Evolutionary conservation across 1,284 basidiomycete species (phyloP), one percentile per base, ranked within the genome.

Genomic region (Irpex lacteus): DNA sequence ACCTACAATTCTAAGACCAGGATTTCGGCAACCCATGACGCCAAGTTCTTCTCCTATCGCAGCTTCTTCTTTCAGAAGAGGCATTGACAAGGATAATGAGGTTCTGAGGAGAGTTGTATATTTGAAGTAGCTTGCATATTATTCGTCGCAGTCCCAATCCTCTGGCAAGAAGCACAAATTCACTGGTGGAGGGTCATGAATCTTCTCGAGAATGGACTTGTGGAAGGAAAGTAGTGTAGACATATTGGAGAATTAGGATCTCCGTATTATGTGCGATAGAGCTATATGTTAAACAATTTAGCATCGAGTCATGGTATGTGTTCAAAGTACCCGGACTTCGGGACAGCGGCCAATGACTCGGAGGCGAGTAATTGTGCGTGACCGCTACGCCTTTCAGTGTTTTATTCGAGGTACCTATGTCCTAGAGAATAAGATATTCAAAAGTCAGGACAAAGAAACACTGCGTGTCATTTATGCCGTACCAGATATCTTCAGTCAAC

Each of bases 11-110:
- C 95, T 83, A 64, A 99, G 79, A 0, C 95, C 95, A 0, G 95
- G 95, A 69, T 88, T 90, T 65, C 92, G 81, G 66, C 94, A 95
- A 1, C 96, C 96, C 85, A 98, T 91, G 21, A 96, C 89, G 0
- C 94, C 91, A 7, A 99, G 83, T 73, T 98, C 94, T 70, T 98
- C 96, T 0, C 94, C 95, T 49, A 99, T 92, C 0, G 91, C 94
- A 0, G 88, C 83, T 72, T 98, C 96, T 73, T 98, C 97, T 66
- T n/a, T 96, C 93, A 2, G 87, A 82, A 0, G 84, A 86, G 0
- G 96, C 96, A 75, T 98, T 97, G 62, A 98, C 89, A 9, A 98
- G 81, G 3, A 98, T 79, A 53, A 98, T 85, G 4, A 98, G 84
- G 70, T 87, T 95, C 66, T 89, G 85, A 19, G 94, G 89, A n/a